These are phyloP conservation scores for Phylloporus sp. DNA, from an alignment of 768 basidiomycete species.

Conservation along the genomic window DNA sequence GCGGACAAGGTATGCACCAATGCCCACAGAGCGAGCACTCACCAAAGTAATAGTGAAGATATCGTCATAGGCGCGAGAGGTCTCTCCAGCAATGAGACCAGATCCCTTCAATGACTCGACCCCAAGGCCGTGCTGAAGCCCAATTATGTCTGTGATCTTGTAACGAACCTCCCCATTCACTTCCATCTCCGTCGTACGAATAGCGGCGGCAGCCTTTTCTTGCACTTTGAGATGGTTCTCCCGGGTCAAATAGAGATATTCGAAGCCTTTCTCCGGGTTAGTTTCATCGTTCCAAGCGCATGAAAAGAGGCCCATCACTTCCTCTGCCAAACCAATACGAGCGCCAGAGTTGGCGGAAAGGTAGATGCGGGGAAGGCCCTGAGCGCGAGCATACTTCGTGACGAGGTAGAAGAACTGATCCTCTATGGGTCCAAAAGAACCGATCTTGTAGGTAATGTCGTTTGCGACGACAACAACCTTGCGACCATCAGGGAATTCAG, in stretches of 20 bases:
- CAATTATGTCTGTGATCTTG: slow-evolving; percentile 95
- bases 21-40: slow-evolving; percentile 97
- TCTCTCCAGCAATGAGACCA: slow-evolving; percentile 97
- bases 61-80: slow-evolving; percentile 96
- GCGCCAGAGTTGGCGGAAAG: slow-evolving; percentile 99
- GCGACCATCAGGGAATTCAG: slow-evolving; percentile 88
- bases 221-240: slow-evolving; percentile 87
- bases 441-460: slow-evolving; percentile 98
- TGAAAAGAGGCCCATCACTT: slow-evolving; percentile 81
- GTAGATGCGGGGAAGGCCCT: slow-evolving; percentile 91
- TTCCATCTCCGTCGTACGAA: slow-evolving; percentile 79
- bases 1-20: slow-evolving; percentile 97
- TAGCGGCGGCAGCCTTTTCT: slow-evolving; percentile 73
- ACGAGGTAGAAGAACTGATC: slow-evolving; percentile 96
- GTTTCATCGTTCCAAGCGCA: slow-evolving; percentile 82
- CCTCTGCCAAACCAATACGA: slow-evolving; percentile 92
- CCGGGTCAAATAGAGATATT: slow-evolving; percentile 92
- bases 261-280: slow-evolving; percentile 91
- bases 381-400: slow-evolving; percentile 85
- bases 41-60: slow-evolving; percentile 99
- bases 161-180: slow-evolving; percentile 83
- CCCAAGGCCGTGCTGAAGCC: slow-evolving; percentile 94
- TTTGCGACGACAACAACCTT: slow-evolving; percentile 89
- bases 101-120: slow-evolving; percentile 96
- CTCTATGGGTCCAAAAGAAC: slow-evolving; percentile 93